Evolutionary conservation across 1,139 yeast genomes (phyloP).

Genomic region (Insectozyma bohioensis): DNA sequence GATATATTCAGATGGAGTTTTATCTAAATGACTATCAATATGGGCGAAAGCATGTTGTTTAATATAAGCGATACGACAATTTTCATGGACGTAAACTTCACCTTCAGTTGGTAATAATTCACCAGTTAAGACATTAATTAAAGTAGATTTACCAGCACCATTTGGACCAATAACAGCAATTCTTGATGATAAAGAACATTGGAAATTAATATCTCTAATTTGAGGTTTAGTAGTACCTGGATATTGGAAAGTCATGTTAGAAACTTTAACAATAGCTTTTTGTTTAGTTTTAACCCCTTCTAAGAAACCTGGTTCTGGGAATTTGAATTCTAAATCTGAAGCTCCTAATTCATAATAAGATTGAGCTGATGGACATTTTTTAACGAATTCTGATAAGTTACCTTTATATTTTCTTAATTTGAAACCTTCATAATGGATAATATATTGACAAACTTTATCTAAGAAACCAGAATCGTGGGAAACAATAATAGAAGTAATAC

Average conservation of each 20-base stretch:
- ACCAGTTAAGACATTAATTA: constrained; percentile 98
- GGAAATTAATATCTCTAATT: constrained; percentile 87
- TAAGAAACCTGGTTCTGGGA: constrained; percentile 99
- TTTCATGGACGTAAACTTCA: constrained; percentile 99
- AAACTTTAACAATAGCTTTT: constrained; percentile 98
- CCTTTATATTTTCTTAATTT: constrained; percentile 99
- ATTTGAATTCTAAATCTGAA: constrained; percentile 89
- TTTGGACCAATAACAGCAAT: constrained; percentile 99
- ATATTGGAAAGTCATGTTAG: constrained; percentile 97
- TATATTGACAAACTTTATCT: constrained; percentile 96
- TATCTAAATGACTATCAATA: constrained; percentile 97
- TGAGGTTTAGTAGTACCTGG: constrained; percentile 98
- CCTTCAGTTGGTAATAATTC: constrained; percentile 96
- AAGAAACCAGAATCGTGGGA: constrained; percentile 99
- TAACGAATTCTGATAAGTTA: constrained; percentile 97
- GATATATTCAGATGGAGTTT: constrained; percentile 99
- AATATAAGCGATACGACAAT: constrained; percentile 99
- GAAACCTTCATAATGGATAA: constrained; percentile 99
- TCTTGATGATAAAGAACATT: constrained; percentile 98
- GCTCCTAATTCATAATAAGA: constrained; percentile 99
- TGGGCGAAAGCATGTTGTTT: constrained; percentile 99
- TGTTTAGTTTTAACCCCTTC: constrained; percentile 99
- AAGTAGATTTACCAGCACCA: constrained; percentile 99
- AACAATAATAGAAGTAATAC: constrained; percentile 95
- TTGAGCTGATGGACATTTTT: constrained; percentile 98